phyloP scores from a whole-genome alignment of 805 yeast species.

The Candida insectorum region DNA sequence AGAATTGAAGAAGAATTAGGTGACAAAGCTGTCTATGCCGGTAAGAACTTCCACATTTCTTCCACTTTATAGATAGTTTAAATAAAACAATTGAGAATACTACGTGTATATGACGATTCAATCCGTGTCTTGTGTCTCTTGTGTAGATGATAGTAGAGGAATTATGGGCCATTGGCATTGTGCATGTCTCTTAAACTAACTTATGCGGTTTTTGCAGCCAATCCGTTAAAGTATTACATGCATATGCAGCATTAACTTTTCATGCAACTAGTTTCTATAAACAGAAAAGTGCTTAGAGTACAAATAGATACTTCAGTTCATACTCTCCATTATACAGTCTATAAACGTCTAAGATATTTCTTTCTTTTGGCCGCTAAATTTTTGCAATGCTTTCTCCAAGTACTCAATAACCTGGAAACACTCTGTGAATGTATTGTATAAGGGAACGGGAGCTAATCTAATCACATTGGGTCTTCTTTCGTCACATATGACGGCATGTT shows the following conservation, averaged over 20 bases:
- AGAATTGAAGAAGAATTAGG: conserved; percentile 99
- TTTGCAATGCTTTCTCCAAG: conserved; percentile 39
- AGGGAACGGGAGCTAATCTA: conserved; percentile 81
- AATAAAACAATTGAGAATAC: not conserved
- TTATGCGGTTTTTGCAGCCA: no score
- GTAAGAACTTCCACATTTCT: conserved; percentile 75
- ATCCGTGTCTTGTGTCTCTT: not conserved
- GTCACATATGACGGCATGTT: conserved; percentile 72
- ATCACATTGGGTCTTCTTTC: conserved; percentile 91
- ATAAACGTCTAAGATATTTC: no score
- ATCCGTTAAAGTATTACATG: no score
- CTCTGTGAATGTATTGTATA: conserved; percentile 76
- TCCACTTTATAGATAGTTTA: conserved; percentile 30
- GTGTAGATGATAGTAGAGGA: no score
- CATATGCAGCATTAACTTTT: no score
- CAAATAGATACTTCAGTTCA: not conserved
- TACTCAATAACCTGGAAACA: conserved; percentile 44
- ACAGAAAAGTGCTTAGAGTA: no score
- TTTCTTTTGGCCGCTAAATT: conserved; percentile 1
- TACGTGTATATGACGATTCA: not conserved
- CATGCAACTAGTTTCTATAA: no score
- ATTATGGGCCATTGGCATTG: no score
- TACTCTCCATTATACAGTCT: no score
- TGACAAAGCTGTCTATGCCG: conserved; percentile 95
- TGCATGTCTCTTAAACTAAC: no score